Base-by-base conservation (phyloP, 257 asterid genomes). In the Verbena officinalis region DNA sequence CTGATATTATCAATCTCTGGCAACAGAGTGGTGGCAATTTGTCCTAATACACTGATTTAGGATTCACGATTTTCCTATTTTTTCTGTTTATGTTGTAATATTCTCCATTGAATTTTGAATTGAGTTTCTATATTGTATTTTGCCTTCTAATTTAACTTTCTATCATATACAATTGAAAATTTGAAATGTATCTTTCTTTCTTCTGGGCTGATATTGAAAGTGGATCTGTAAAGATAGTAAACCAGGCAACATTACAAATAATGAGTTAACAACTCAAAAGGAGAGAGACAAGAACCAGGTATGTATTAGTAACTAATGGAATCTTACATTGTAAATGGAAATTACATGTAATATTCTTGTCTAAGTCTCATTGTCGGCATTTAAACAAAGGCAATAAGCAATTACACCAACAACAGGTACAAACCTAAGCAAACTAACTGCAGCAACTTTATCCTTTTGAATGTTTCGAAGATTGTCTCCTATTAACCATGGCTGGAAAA, bases 401-500 rank as follows among this genome's bases (percentile, higher is more conserved):
- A 70, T 70, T 54, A 88, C 54, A 52, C 99, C 99, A 21, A 86
- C 77, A 0, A 90, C 89, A 16, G 97, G 99, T 59, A 90, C 74
- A 74, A 84, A 93, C 63, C 92, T 75, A 73, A 93, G 84, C 66
- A 77, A 36, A 54, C 65, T 83, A 48, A 90, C 90, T 19, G 81
- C 1, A 21, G 20, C 78, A 62, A 71, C 64, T 69, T 83, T 84
- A 44, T 81, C 93, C 55, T 78, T 76, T 71, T 71, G 68, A 40
- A 90, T 69, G 59, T 88, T 93, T 73, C 68, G 77, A 12, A 86
- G 66, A 83, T 93, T 90, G 64, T 79, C 96, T 58, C 95, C 96
- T 38, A 90, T 81, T 81, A 93, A 70, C 97, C 97, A 93, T 49
- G 99, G 92, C 84, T 93, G 97, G 78, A 93, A 93, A 64, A 84